These are phyloP conservation scores for Mycena polygramma DNA, from an alignment of 768 basidiomycete species.

Conservation along the genomic window DNA sequence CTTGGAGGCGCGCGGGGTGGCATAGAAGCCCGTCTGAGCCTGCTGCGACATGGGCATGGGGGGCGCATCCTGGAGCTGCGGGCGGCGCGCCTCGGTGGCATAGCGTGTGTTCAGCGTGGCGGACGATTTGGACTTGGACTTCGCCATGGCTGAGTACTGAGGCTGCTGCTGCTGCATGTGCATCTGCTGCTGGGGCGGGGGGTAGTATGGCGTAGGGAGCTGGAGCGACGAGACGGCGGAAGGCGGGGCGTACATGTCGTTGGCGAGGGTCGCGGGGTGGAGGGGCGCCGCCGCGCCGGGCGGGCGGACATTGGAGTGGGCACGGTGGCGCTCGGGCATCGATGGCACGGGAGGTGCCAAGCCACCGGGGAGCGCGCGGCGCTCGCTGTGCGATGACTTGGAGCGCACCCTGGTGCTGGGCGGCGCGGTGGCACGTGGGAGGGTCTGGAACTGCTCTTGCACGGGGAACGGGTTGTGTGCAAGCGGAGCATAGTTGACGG, in stretches of 20 bases:
- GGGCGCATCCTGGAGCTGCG: constrained; percentile 18
- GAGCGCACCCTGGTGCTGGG: constrained; percentile 9
- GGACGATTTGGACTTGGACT: constrained; percentile 18
- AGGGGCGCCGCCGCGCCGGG: constrained; percentile 27
- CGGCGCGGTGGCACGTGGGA: not conserved
- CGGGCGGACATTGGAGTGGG: constrained; percentile 12
- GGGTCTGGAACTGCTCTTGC: constrained; percentile 2
- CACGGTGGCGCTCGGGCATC: constrained; percentile 15
- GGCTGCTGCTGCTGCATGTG: not conserved
- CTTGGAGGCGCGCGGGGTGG: constrained; percentile 23
- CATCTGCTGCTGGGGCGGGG: not conserved
- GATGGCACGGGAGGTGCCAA: constrained; percentile 20
- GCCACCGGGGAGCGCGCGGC: not conserved
- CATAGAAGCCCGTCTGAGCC: constrained; percentile 5
- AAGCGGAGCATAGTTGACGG: constrained; percentile 20
- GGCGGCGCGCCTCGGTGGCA: constrained; percentile 14
- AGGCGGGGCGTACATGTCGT: constrained; percentile 22
- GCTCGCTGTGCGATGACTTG: constrained; percentile 20
- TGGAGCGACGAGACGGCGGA: not conserved
- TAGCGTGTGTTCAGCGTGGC: constrained; percentile 25
- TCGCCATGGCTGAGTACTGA: not conserved
- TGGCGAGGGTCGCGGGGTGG: constrained; percentile 16
- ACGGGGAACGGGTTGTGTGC: constrained; percentile 31
- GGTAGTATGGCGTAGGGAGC: constrained; percentile 3
- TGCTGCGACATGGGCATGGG: constrained; percentile 1